Percentiles rank a stretch among this genome's conserved stretches.
Conservation (phyloP, 1,284 basidiomycete species). For the Fomitiporia mediterranea region DNA sequence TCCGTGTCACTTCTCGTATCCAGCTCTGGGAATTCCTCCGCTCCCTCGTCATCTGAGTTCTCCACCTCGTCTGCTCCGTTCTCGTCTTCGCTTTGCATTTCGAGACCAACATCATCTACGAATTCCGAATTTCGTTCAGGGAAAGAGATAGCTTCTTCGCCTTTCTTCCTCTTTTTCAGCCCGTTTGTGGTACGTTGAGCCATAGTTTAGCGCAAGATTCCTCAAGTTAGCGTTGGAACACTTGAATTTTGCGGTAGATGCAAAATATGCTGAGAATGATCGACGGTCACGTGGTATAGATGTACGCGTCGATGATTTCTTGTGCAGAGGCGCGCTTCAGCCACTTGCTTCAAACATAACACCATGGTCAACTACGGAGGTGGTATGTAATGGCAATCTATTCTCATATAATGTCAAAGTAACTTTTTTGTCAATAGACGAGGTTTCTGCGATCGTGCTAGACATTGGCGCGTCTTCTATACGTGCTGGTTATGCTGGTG, state of each 20-base stretch:
- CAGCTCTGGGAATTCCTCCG: slow-evolving; percentile 56
- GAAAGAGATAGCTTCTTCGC: slow-evolving; percentile 26
- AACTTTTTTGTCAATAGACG: slow-evolving; percentile 70
- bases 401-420: too few relatives aligned
- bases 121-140: slow-evolving; percentile 34
- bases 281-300: neutral
- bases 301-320: neutral
- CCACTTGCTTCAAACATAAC: neutral
- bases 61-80: slow-evolving; percentile 43
- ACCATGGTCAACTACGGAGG: slow-evolving; percentile 51
- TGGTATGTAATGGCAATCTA: slow-evolving; percentile 42
- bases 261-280: neutral
- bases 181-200: neutral
- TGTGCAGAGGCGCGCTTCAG: neutral
- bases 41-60: slow-evolving; percentile 36
- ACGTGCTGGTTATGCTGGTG: slow-evolving; percentile 94
- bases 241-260: neutral
- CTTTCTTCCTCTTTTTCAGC: neutral
- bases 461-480: slow-evolving; percentile 91
- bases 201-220: neutral
- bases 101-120: slow-evolving; percentile 44
- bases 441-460: slow-evolving; percentile 92
- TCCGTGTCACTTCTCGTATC: slow-evolving; percentile 47
- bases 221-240: neutral
- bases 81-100: slow-evolving; percentile 72